A percentile compares a stretch with the other conserved stretches of the same genome.
phyloP scores from a whole-genome alignment of 2,329 filamentous ascomycete species.

The Colletotrichum neosansevieriae region DNA sequence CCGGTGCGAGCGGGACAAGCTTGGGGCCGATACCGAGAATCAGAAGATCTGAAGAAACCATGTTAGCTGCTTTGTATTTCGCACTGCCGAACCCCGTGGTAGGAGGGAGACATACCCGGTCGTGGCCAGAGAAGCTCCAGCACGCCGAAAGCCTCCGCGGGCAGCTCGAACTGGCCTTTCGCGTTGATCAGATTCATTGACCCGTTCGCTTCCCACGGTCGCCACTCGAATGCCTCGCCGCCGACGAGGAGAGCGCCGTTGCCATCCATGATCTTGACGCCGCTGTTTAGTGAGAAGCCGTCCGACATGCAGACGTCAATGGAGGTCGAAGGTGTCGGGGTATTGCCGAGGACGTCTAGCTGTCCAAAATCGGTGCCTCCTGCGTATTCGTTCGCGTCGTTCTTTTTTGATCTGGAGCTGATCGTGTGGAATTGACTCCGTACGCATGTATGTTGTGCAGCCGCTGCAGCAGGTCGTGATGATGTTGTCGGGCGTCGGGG shows the following conservation, averaged over 20 bases:
- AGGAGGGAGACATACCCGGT: constrained; percentile 72
- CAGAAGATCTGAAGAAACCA: constrained; percentile 75
- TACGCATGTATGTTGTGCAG: neutral
- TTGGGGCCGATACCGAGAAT: constrained; percentile 87
- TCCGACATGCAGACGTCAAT: constrained; percentile 85
- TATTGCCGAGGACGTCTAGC: constrained; percentile 83
- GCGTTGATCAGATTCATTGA: constrained; percentile 70
- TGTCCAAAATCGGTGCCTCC: constrained; percentile 73
- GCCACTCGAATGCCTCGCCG: constrained; percentile 91
- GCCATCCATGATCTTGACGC: constrained; percentile 75
- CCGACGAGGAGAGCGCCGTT: constrained; percentile 83
- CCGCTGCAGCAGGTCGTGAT: constrained; percentile 11
- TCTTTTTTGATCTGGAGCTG: neutral
- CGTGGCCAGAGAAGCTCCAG: constrained; percentile 87
- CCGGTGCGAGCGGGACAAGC: constrained; percentile 81
- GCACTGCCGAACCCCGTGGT: neutral
- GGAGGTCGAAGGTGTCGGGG: constrained; percentile 81
- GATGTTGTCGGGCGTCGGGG: neutral
- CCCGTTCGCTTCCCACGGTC: constrained; percentile 75
- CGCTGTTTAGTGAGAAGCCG: constrained; percentile 90
- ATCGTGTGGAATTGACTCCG: constrained; percentile 30
- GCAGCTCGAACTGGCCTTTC: constrained; percentile 86
- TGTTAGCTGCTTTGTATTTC: constrained; percentile 1
- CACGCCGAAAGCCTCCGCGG: constrained; percentile 77
- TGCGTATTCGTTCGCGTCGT: constrained; percentile 29